These are phyloP conservation scores for Rhizoclosmatium globosum DNA, from an alignment of 192 early-diverging fungal genomes.

Conservation along the genomic window DNA sequence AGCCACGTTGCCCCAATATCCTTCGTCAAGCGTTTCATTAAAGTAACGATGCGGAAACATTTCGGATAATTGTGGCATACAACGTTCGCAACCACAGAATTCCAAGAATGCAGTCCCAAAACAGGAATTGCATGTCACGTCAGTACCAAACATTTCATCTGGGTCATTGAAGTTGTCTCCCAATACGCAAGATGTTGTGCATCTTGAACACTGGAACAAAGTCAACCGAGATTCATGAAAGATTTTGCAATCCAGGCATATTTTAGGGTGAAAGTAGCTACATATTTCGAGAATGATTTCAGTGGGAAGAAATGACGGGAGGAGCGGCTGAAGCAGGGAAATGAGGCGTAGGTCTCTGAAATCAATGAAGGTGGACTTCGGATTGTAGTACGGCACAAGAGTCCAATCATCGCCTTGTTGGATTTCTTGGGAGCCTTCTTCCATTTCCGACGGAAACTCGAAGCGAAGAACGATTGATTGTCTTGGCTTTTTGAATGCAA, in stretches of 20 bases:
- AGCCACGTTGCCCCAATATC: neutral
- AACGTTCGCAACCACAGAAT: neutral
- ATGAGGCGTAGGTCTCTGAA: too few species aligned
- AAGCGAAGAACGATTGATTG: too few species aligned
- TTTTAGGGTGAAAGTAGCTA: neutral
- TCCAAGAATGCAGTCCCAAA: too few species aligned
- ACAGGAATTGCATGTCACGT: neutral
- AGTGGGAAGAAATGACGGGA: too few species aligned
- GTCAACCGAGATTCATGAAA: slow-evolving; percentile 93
- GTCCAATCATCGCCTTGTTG: slow-evolving; percentile 93
- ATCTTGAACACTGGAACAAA: slow-evolving; percentile 73
- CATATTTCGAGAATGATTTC: too few species aligned
- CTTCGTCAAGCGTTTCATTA: slow-evolving; percentile 72
- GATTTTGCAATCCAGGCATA: slow-evolving; percentile 71
- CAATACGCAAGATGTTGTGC: slow-evolving; percentile 86
- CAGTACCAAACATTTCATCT: neutral
- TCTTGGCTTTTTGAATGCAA: too few species aligned
- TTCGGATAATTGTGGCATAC: slow-evolving; percentile 95
- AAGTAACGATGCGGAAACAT: slow-evolving; percentile 95
- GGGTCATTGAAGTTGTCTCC: slow-evolving; percentile 76
- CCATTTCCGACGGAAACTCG: too few species aligned
- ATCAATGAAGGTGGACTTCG: neutral
- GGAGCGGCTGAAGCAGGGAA: too few species aligned
- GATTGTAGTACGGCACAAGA: slow-evolving; percentile 89
- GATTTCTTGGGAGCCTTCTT: slow-evolving; percentile 92